phyloP scores from a whole-genome alignment of 1,284 basidiomycete species.

The Fomitopsis betulina region DNA sequence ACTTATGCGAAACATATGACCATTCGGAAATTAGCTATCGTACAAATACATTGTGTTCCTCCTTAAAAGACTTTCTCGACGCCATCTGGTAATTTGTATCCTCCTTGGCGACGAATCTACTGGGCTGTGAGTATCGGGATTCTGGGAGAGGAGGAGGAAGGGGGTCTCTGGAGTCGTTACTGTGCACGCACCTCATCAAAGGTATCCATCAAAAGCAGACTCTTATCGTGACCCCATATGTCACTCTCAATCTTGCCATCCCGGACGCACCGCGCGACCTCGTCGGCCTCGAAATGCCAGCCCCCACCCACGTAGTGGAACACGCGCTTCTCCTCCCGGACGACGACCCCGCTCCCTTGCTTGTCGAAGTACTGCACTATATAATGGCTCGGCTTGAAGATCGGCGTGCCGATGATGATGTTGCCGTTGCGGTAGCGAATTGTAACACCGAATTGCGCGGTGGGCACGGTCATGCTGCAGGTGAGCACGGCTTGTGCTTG shows the following conservation, averaged over 20 bases:
- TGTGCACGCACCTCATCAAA: slow-evolving; percentile 64
- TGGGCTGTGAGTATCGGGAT: too few species aligned
- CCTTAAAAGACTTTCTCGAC: slow-evolving; percentile 34
- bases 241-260: slow-evolving; percentile 75
- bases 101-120: slow-evolving; percentile 48
- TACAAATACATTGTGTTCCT: not conserved
- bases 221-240: slow-evolving; percentile 74
- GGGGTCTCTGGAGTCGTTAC: not conserved
- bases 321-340: slow-evolving; percentile 47
- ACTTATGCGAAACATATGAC: too few species aligned
- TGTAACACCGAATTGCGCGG: slow-evolving; percentile 43
- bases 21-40: too few species aligned
- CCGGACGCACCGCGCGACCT: slow-evolving; percentile 76
- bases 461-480: slow-evolving; percentile 52
- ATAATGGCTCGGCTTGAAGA: slow-evolving; percentile 61
- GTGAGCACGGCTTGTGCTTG: slow-evolving; percentile 64
- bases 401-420: slow-evolving; percentile 58
- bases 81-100: slow-evolving; percentile 41
- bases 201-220: slow-evolving; percentile 71
- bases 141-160: too few species aligned
- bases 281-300: slow-evolving; percentile 78
- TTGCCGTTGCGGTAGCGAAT: slow-evolving; percentile 68
- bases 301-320: slow-evolving; percentile 60
- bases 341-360: slow-evolving; percentile 44
- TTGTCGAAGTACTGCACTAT: slow-evolving; percentile 57